Percentiles rank a stretch among this genome's conserved stretches.
phyloP scores from a whole-genome alignment of 1,139 yeast species.

The Geotrichum bryndzae region DNA sequence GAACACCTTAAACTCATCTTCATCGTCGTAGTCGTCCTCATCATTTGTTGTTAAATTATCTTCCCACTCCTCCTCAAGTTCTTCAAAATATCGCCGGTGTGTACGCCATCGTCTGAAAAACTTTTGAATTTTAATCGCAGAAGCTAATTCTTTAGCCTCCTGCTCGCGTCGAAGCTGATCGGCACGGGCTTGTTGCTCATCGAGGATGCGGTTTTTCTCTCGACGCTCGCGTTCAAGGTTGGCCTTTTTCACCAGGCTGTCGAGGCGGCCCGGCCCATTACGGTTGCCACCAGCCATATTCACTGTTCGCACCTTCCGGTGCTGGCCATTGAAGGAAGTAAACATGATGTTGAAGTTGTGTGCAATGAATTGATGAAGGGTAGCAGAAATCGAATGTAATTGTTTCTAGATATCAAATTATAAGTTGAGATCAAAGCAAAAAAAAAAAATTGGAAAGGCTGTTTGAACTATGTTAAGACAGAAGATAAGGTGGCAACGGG shows the following conservation, averaged over 20 bases:
- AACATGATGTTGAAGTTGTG: slow-evolving; percentile 1
- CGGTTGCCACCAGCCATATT: slow-evolving; percentile 60
- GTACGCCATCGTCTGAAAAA: slow-evolving; percentile 26
- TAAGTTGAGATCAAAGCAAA: neutral
- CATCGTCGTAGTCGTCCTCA: slow-evolving; percentile 8
- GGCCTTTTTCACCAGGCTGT: slow-evolving; percentile 52
- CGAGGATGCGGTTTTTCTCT: slow-evolving; percentile 10
- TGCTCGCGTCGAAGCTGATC: slow-evolving; percentile 36
- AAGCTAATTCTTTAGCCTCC: slow-evolving; percentile 44
- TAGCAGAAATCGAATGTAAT: neutral
- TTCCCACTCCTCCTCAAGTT: slow-evolving; percentile 10
- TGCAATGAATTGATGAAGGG: neutral
- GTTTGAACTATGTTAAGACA: neutral
- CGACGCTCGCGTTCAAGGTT: slow-evolving; percentile 61
- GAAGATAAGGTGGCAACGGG: neutral
- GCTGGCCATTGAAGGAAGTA: slow-evolving; percentile 36
- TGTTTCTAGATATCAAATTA: neutral
- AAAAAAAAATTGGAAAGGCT: neutral
- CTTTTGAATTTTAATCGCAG: slow-evolving; percentile 48
- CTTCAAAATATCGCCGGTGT: slow-evolving; percentile 6
- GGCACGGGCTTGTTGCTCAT: neutral
- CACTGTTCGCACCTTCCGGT: slow-evolving; percentile 46
- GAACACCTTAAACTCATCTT: slow-evolving; percentile 5
- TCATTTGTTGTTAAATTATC: slow-evolving; percentile 10
- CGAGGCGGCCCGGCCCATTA: slow-evolving; percentile 30